Base-by-base conservation (phyloP, 129 eudicot genomes). In the Smallanthus sonchifolius region DNA sequence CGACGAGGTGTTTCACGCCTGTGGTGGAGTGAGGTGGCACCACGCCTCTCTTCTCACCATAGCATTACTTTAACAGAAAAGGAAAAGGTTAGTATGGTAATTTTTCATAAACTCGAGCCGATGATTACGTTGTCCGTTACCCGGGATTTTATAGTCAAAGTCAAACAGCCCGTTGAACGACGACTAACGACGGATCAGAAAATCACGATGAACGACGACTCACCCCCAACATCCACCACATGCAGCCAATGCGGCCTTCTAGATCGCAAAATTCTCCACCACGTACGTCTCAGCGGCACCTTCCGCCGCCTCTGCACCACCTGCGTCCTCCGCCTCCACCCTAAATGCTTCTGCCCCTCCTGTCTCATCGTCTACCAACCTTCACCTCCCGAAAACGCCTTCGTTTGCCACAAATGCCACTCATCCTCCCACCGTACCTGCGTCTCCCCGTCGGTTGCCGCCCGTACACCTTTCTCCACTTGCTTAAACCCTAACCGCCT, bases 251-350 rank as follows among this genome's bases (percentile, higher is more conserved):
- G 64, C 64, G 44, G 62, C 47, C 38, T 51, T 40, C 0, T 32
- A 2, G 48, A 51, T 35, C 47, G 32, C 32, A 49, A 51, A 70
- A 49, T 70, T 36, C 75, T 70, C 24, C 75, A 70, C 75, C 75
- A 70, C 75, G 44, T 70, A 59, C 63, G 34, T 4, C 86, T 75
- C 86, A 82, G 83, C 4, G 86, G 87, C 6, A 42, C 38, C 66
- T 83, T 82, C 77, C 89, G 79, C 39, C 87, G 86, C 40, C 86
- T 88, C 66, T 88, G 93, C 84, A 83, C 89, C 54, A 38, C 86
- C 64, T 88, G 93, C 47, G 86, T 85, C 62, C 93, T 88, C 68
- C 89, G 93, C 24, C 85, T 80, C 76, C 79, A 87, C 83, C 78
- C 89, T 4, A 89, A 85, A 7, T 80, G 76, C 32, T 88, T 88